phyloP scores from a whole-genome alignment of 192 early-diverging fungal species.

The Coemansia sp. region DNA sequence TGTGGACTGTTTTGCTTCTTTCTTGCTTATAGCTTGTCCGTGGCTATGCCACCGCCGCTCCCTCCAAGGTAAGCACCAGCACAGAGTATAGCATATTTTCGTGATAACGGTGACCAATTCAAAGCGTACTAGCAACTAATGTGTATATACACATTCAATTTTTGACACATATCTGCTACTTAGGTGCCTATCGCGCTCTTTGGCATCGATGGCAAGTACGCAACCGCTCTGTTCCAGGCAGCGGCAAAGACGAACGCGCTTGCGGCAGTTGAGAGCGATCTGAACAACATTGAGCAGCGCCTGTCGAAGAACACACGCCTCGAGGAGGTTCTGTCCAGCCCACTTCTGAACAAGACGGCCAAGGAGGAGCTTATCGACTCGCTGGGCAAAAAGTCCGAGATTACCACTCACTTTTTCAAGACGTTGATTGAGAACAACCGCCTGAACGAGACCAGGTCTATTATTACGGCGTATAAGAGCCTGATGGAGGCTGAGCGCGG shows the following conservation, averaged over 20 bases:
- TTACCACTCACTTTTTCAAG: slow-evolving; percentile 90
- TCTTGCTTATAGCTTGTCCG: slow-evolving; percentile 55
- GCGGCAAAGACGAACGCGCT: slow-evolving; percentile 81
- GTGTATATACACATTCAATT: not conserved
- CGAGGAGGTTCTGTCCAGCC: slow-evolving; percentile 78
- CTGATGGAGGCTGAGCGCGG: slow-evolving; percentile 89
- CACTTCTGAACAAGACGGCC: slow-evolving; percentile 73
- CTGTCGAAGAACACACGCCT: slow-evolving; percentile 74
- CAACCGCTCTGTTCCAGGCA: slow-evolving; percentile 93
- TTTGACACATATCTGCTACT: not conserved
- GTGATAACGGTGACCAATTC: not conserved
- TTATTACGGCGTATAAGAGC: slow-evolving; percentile 75
- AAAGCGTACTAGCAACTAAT: not conserved
- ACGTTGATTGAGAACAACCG: slow-evolving; percentile 94
- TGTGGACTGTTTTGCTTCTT: not conserved
- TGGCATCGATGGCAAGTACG: slow-evolving; percentile 96
- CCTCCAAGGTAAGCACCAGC: slow-evolving; percentile 50
- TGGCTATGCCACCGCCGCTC: slow-evolving; percentile 58
- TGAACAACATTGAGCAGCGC: slow-evolving; percentile 64
- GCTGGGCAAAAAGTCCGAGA: slow-evolving; percentile 69
- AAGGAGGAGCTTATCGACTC: slow-evolving; percentile 73
- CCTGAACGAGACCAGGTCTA: slow-evolving; percentile 76
- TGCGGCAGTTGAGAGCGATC: slow-evolving; percentile 80
- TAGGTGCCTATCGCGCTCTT: slow-evolving; percentile 82
- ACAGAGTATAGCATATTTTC: not conserved